Evolutionary conservation across 1,139 yeast species (phyloP).

Genomic region (Lodderomyces theae): DNA sequence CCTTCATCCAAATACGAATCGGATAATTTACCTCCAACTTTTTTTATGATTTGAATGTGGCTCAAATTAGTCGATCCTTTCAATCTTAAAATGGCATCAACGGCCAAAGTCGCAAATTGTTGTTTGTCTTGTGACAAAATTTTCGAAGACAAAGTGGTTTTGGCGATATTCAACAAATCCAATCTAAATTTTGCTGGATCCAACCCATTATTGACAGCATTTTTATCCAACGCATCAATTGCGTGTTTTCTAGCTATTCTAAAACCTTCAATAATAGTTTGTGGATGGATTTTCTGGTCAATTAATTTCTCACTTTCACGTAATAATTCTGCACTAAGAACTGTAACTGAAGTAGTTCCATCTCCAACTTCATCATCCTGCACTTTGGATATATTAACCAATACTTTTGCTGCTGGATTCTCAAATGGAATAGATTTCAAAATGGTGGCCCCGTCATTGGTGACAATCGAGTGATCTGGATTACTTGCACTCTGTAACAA

Average conservation of each 20-base stretch:
- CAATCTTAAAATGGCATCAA: slow-evolving; percentile 87
- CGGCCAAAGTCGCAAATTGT: slow-evolving; percentile 84
- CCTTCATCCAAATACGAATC: slow-evolving; percentile 97
- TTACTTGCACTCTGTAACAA: slow-evolving; percentile 84
- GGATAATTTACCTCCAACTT: slow-evolving; percentile 85
- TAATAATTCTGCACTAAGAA: slow-evolving; percentile 83
- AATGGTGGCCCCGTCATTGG: slow-evolving; percentile 98
- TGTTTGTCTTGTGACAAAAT: slow-evolving; percentile 93
- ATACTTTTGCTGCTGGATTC: slow-evolving; percentile 97
- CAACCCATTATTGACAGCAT: slow-evolving; percentile 72
- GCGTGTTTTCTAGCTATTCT: slow-evolving; percentile 87
- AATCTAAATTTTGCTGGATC: slow-evolving; percentile 63
- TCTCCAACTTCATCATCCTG: slow-evolving; percentile 99
- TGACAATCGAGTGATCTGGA: slow-evolving; percentile 68
- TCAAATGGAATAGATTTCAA: slow-evolving; percentile 91
- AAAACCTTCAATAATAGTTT: slow-evolving; percentile 93
- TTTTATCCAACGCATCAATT: slow-evolving; percentile 68
- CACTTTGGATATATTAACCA: slow-evolving; percentile 92
- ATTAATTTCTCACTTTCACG: slow-evolving; percentile 94
- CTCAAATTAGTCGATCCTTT: slow-evolving; percentile 94
- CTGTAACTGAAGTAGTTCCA: slow-evolving; percentile 98
- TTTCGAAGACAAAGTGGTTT: slow-evolving; percentile 90
- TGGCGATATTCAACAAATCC: slow-evolving; percentile 84
- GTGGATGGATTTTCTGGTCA: slow-evolving; percentile 94
- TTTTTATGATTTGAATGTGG: slow-evolving; percentile 90